phyloP scores from a whole-genome alignment of 192 early-diverging fungal genomes.

The Gorgonomyces haynaldii region DNA sequence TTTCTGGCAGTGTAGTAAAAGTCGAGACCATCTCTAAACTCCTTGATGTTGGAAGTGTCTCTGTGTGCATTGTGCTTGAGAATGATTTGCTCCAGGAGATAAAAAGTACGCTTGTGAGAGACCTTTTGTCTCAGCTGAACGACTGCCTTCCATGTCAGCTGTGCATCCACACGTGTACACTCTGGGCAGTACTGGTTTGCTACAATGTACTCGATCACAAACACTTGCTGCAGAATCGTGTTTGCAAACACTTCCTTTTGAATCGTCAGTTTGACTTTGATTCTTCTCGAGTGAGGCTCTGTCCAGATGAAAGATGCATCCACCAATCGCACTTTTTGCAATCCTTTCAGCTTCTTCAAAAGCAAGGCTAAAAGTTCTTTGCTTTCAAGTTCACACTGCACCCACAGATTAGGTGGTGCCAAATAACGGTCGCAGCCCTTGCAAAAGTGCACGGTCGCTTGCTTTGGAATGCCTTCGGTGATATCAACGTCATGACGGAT shows the following conservation, averaged over 20 bases:
- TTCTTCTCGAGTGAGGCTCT: slow-evolving; percentile 78
- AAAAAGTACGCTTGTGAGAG: slow-evolving; percentile 93
- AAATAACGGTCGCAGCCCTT: slow-evolving; percentile 94
- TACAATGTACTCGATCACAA: slow-evolving; percentile 91
- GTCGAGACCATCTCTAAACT: slow-evolving; percentile 90
- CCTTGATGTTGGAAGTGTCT: slow-evolving; percentile 97
- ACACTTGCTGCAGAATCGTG: slow-evolving; percentile 92
- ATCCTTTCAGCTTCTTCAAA: slow-evolving; percentile 81
- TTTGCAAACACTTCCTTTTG: slow-evolving; percentile 96
- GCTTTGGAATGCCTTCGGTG: slow-evolving; percentile 97
- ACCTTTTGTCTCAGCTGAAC: slow-evolving; percentile 98
- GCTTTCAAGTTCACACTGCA: slow-evolving; percentile 74
- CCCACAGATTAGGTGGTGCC: slow-evolving; percentile 89
- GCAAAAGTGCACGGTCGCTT: slow-evolving; percentile 91
- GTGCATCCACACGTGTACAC: slow-evolving; percentile 87
- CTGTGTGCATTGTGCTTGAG: slow-evolving; percentile 95
- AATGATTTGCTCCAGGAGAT: slow-evolving; percentile 96
- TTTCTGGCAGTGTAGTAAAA: slow-evolving; percentile 85
- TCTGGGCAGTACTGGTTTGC: slow-evolving; percentile 88
- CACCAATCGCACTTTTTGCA: slow-evolving; percentile 85
- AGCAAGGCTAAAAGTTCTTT: slow-evolving; percentile 85
- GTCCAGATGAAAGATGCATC: slow-evolving; percentile 99
- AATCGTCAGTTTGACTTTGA: slow-evolving; percentile 97
- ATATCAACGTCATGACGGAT: slow-evolving; percentile 95
- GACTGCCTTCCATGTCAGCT: slow-evolving; percentile 96